Conservation (phyloP, 768 basidiomycete genomes). For the Baorangia bicolor region DNA sequence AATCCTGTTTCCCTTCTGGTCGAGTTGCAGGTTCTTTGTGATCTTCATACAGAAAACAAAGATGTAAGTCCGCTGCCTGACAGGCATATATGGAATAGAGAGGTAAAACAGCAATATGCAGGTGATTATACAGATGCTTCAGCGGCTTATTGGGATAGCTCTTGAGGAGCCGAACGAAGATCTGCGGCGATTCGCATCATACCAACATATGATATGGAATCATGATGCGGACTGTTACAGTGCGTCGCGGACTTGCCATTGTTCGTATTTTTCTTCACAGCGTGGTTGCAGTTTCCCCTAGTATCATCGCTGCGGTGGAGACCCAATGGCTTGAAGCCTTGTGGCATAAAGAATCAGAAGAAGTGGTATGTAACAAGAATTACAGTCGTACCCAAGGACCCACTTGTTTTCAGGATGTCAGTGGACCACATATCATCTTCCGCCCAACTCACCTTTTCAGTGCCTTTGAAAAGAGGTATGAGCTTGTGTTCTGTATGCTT, state of each 20-base stretch:
- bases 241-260: constrained; percentile 25
- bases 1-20: constrained; percentile 26
- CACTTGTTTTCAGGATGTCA: constrained; percentile 16
- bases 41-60: constrained; percentile 9
- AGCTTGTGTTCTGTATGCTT: not conserved
- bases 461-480: constrained; percentile 43
- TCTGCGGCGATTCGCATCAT: constrained; percentile 47
- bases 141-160: constrained; percentile 41
- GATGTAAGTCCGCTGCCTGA: constrained; percentile 13
- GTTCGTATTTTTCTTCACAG: not conserved
- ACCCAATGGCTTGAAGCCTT: constrained; percentile 52
- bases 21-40: constrained; percentile 24
- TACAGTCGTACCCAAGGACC: not conserved
- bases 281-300: constrained; percentile 29
- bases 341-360: constrained; percentile 36
- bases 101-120: constrained; percentile 2
- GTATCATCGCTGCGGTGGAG: constrained; percentile 36
- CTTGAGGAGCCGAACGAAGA: constrained; percentile 35
- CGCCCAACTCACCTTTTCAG: constrained; percentile 42
- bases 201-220: constrained; percentile 61
- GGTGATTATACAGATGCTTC: constrained; percentile 21
- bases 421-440: constrained; percentile 44
- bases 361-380: constrained; percentile 7
- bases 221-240: constrained; percentile 38
- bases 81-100: not conserved